Evolutionary conservation across 2,329 filamentous ascomycete genomes (phyloP).

Genomic region (Ceratocystiopsis sp.): DNA sequence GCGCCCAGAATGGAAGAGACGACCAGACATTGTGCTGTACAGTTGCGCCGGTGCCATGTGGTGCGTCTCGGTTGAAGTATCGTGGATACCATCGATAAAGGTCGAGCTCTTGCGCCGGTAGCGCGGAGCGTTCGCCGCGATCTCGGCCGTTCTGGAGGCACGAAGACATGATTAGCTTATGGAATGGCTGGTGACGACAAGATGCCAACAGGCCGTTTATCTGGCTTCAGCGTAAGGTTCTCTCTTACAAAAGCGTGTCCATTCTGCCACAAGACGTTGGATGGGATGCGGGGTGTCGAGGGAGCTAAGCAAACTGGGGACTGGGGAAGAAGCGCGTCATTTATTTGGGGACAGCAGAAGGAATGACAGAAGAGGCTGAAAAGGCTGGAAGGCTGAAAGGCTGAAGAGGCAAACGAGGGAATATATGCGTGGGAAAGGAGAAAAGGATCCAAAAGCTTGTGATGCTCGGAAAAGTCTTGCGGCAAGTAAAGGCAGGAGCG

Average conservation of each 20-base stretch:
- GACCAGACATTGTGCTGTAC: conserved; percentile 94
- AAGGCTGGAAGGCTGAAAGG: no score
- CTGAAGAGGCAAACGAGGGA: no score
- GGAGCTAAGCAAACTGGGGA: background rate
- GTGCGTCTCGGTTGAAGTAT: conserved; percentile 56
- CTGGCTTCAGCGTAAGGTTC: background rate
- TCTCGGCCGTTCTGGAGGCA: conserved; percentile 58
- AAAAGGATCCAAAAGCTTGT: no score
- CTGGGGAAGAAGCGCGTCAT: background rate
- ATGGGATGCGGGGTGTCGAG: no score
- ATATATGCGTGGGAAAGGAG: background rate
- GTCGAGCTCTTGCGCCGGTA: conserved; percentile 89
- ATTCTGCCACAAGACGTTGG: background rate
- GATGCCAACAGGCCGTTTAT: background rate
- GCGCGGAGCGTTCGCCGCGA: conserved; percentile 76
- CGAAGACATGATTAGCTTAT: no score
- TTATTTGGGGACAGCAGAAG: background rate
- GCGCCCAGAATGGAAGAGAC: conserved; percentile 89
- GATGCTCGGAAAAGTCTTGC: no score
- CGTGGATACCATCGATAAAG: conserved; percentile 93
- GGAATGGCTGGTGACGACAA: no score
- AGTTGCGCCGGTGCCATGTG: conserved; percentile 87
- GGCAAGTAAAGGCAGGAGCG: no score
- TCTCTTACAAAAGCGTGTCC: conserved; percentile 6
- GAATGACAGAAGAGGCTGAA: background rate